phyloP scores from a whole-genome alignment of 2,329 filamentous ascomycete genomes.

The Pseudocercospora pini-densiflorae region DNA sequence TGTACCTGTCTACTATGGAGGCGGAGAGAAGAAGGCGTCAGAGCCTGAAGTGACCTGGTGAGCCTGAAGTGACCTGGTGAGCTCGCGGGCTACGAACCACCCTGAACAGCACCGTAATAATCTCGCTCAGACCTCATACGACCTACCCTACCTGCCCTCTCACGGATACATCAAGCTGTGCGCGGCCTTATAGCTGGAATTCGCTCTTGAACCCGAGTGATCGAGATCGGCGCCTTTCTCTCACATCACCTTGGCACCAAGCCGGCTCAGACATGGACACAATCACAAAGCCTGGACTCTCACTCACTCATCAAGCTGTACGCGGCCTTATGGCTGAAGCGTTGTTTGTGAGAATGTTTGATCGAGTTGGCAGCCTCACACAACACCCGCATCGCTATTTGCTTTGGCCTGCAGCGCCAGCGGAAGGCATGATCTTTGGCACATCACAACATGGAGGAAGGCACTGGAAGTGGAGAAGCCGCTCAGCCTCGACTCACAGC shows the following conservation, averaged over 20 bases:
- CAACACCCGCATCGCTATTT: too few species aligned
- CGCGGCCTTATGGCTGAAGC: too few species aligned
- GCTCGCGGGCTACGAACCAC: too few species aligned
- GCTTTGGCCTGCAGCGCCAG: too few species aligned
- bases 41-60: neutral
- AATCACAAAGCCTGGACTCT: neutral
- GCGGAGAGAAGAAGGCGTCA: neutral
- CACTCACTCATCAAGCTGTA: too few species aligned
- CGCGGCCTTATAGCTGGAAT: neutral
- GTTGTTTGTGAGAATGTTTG: too few species aligned
- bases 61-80: neutral
- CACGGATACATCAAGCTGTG: neutral
- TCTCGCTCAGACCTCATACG: neutral
- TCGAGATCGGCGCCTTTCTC: neutral
- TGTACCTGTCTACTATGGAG: neutral
- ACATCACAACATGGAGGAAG: too few species aligned
- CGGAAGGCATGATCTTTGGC: too few species aligned
- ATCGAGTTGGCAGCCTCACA: too few species aligned
- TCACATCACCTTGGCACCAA: neutral
- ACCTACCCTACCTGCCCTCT: neutral
- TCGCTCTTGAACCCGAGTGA: neutral
- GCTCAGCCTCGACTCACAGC: too few species aligned
- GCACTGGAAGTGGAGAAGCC: too few species aligned
- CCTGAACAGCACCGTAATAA: neutral
- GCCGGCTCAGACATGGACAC: neutral